These are phyloP conservation scores for Wilcoxina mikolae DNA, from an alignment of 495 filamentous ascomycete species.

Conservation along the genomic window DNA sequence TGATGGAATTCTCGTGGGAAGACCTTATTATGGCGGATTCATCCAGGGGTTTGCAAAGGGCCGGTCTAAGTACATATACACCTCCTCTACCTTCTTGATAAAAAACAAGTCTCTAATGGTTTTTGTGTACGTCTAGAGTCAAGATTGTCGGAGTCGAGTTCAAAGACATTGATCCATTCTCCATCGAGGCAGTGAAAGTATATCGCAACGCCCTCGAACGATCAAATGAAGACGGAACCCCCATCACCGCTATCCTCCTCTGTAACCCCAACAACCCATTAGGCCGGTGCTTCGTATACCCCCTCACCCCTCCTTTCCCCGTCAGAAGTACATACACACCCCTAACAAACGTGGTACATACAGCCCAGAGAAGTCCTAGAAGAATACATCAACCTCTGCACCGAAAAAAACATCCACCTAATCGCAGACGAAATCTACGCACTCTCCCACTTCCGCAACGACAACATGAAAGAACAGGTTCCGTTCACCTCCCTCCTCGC, in stretches of 20 bases:
- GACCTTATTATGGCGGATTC: slow-evolving; percentile 1
- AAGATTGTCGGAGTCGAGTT: background rate
- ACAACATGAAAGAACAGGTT: background rate
- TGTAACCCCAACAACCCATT: slow-evolving; percentile 24
- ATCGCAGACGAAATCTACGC: slow-evolving; percentile 31
- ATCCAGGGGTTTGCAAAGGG: background rate
- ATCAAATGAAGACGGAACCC: slow-evolving; percentile 2
- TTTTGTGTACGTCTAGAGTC: background rate
- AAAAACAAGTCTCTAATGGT: background rate
- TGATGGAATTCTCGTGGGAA: slow-evolving; percentile 4
- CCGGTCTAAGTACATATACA: background rate
- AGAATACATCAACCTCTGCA: slow-evolving; percentile 22
- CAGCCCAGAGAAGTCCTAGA: slow-evolving; percentile 15
- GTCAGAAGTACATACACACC: no score
- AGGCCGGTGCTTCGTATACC: slow-evolving; percentile 15
- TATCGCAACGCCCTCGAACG: slow-evolving; percentile 2
- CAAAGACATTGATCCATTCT: background rate
- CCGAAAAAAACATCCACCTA: slow-evolving; percentile 25
- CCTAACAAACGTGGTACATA: no score
- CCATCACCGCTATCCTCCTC: slow-evolving; percentile 15
- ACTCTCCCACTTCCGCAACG: background rate
- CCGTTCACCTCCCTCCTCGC: background rate
- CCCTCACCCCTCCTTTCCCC: background rate
- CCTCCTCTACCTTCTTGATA: background rate
- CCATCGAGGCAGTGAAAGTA: background rate